phyloP scores from a whole-genome alignment of 495 filamentous ascomycete genomes.

The Aspergillus biplanus region DNA sequence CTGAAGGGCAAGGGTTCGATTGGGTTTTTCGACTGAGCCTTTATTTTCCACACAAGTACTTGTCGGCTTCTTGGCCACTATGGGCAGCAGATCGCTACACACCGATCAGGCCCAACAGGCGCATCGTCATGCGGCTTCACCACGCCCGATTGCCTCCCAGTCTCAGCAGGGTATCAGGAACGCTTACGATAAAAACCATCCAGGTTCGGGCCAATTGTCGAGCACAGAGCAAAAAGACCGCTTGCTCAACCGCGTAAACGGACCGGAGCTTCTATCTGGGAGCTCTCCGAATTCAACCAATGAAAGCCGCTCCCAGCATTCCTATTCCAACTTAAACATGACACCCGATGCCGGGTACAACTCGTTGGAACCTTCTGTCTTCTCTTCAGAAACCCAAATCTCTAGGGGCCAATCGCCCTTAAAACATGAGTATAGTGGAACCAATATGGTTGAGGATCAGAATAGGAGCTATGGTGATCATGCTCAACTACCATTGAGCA shows the following conservation, averaged over 20 bases:
- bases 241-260: neutral
- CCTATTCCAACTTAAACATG: neutral
- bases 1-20: no score
- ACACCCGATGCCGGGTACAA: neutral
- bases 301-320: neutral
- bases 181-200: neutral
- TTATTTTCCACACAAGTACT: neutral
- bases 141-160: conserved; percentile 30
- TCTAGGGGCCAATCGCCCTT: no score
- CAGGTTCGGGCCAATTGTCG: neutral
- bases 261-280: no score
- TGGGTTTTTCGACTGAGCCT: no score
- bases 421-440: no score
- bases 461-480: no score
- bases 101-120: conserved; percentile 25
- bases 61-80: conserved; percentile 5
- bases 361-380: neutral
- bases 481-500: no score
- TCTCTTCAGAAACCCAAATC: neutral
- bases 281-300: neutral
- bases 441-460: no score
- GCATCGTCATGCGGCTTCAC: conserved; percentile 27
- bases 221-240: conserved; percentile 2
- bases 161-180: conserved; percentile 14
- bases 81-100: conserved; percentile 22